These are phyloP conservation scores for Mucor indicus DNA, from an alignment of 371 early-diverging fungal genomes.

Conservation along the genomic window DNA sequence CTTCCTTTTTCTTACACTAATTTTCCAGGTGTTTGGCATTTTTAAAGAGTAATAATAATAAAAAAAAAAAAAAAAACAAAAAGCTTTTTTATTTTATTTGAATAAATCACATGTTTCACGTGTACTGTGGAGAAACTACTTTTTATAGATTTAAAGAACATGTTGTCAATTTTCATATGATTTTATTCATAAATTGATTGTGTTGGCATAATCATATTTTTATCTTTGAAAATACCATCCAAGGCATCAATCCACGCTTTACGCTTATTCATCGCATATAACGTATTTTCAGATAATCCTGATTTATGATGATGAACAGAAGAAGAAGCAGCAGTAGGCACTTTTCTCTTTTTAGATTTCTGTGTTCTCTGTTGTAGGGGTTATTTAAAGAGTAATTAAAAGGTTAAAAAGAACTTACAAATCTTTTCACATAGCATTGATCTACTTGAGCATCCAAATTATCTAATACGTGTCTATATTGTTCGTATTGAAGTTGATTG, in stretches of 20 bases:
- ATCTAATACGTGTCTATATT: conserved; percentile 84
- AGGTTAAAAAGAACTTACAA: conserved; percentile 53
- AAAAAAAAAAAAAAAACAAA: neutral
- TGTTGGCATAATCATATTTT: conserved; percentile 64
- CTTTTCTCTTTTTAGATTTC: conserved; percentile 73
- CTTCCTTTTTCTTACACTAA: neutral
- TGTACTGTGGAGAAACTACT: no score
- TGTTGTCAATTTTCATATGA: no score
- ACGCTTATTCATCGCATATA: conserved; percentile 56
- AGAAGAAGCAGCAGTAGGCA: conserved; percentile 24
- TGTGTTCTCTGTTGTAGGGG: conserved; percentile 27
- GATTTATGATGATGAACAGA: conserved; percentile 41
- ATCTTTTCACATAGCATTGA: conserved; percentile 78
- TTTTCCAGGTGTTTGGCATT: neutral
- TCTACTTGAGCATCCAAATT: conserved; percentile 85
- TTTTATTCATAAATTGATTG: conserved; percentile 55
- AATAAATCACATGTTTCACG: no score
- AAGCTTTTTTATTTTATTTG: no score
- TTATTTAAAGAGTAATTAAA: neutral
- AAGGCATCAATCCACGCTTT: conserved; percentile 35
- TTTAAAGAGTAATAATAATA: neutral
- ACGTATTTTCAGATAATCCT: conserved; percentile 48
- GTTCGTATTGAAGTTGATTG: conserved; percentile 80
- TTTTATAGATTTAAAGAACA: no score
- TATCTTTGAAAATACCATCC: conserved; percentile 64